A percentile compares a stretch with the other conserved stretches of the same genome.
These are phyloP conservation scores for Saturnispora kantuleensis DNA, from an alignment of 805 yeast species.

Conservation along the genomic window DNA sequence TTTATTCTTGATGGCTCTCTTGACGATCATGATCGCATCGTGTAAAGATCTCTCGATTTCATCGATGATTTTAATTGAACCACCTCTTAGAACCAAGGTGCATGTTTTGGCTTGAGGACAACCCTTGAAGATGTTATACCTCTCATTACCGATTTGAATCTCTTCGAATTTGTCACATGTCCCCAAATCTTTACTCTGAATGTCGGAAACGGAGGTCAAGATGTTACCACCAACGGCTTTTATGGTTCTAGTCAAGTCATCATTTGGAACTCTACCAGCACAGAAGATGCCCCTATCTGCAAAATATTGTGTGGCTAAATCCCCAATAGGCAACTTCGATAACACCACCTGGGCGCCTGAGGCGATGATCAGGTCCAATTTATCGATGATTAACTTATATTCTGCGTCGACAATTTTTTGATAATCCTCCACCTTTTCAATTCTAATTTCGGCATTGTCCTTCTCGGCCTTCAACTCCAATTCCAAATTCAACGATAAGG, in stretches of 20 bases:
- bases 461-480: slow-evolving; percentile 95
- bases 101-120: slow-evolving; percentile 90
- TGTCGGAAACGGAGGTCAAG: slow-evolving; percentile 69
- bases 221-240: slow-evolving; percentile 90
- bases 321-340: slow-evolving; percentile 94
- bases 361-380: slow-evolving; percentile 69
- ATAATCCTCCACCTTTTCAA: slow-evolving; percentile 85
- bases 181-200: slow-evolving; percentile 61
- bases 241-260: slow-evolving; percentile 87
- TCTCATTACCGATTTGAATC: slow-evolving; percentile 89
- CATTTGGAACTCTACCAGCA: slow-evolving; percentile 87
- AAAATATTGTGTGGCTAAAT: slow-evolving; percentile 95
- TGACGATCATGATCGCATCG: slow-evolving; percentile 97
- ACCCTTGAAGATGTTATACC: slow-evolving; percentile 88
- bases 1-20: slow-evolving; percentile 82
- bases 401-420: slow-evolving; percentile 98
- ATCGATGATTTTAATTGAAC: slow-evolving; percentile 97
- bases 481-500: slow-evolving; percentile 81
- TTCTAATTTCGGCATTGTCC: slow-evolving; percentile 97
- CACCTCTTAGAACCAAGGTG: slow-evolving; percentile 90
- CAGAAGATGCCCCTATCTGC: slow-evolving; percentile 95
- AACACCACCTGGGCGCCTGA: slow-evolving; percentile 90
- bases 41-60: slow-evolving; percentile 97
- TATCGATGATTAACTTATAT: slow-evolving; percentile 86
- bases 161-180: slow-evolving; percentile 84